Evolutionary conservation across 1,284 basidiomycete species (phyloP).

Genomic region (Ceratobasidium sp.): DNA sequence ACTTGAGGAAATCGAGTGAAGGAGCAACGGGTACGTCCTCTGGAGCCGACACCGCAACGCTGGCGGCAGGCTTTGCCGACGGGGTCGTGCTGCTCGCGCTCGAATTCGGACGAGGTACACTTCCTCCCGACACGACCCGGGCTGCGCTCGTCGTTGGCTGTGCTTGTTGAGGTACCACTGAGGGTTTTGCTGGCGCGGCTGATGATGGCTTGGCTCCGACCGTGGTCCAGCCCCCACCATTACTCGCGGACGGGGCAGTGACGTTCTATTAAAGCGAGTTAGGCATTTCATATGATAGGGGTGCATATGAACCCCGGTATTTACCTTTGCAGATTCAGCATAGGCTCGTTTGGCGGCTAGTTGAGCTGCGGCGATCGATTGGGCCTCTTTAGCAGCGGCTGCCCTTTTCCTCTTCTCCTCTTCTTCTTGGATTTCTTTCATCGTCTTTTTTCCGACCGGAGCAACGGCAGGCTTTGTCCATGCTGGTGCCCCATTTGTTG

Average conservation of each 20-base stretch:
- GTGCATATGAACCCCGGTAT: conserved; percentile 40
- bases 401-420: conserved; percentile 85
- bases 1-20: conserved; percentile 88
- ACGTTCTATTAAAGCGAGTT: conserved; percentile 40
- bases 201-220: conserved; percentile 74
- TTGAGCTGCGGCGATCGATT: conserved; percentile 43
- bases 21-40: conserved; percentile 72
- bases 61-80: conserved; percentile 50
- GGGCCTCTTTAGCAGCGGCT: conserved; percentile 63
- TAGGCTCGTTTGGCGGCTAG: conserved; percentile 70
- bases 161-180: background rate
- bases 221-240: conserved; percentile 80
- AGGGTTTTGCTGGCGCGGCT: conserved; percentile 41
- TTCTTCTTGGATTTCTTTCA: conserved; percentile 99
- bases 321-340: conserved; percentile 81
- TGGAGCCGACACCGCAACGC: conserved; percentile 53
- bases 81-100: conserved; percentile 50
- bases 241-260: conserved; percentile 49
- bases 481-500: conserved; percentile 44
- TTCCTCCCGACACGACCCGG: conserved; percentile 43
- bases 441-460: conserved; percentile 79
- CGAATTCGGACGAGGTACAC: conserved; percentile 45
- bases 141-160: too few species aligned
- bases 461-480: conserved; percentile 57
- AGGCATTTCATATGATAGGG: background rate